Conservation (phyloP, 768 basidiomycete species). For the Leccinum truebloodii region DNA sequence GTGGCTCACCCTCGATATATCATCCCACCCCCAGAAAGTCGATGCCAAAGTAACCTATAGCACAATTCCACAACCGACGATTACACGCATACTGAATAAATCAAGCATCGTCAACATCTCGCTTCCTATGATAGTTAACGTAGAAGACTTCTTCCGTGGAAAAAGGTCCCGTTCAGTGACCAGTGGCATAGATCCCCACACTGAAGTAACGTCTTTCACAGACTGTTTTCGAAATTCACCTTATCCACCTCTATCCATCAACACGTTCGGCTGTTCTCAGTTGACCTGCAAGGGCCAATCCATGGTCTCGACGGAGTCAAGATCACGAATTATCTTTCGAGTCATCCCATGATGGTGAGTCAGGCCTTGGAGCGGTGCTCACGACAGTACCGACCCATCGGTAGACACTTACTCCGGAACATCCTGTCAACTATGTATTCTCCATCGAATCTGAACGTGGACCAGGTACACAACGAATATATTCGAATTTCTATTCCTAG, state of each 20-base stretch:
- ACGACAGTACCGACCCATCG: constrained; percentile 2
- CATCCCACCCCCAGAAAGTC: constrained; percentile 56
- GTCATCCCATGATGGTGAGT: constrained; percentile 52
- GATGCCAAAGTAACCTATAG: constrained; percentile 66
- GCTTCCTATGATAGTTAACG: constrained; percentile 88
- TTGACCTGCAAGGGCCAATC: constrained; percentile 49
- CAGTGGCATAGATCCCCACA: constrained; percentile 2
- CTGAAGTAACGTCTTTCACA: constrained; percentile 33
- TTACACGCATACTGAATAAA: constrained; percentile 54
- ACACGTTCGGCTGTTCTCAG: constrained; percentile 72
- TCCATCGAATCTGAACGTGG: constrained; percentile 65
- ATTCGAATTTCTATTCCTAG: constrained; percentile 7
- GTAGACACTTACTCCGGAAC: constrained; percentile 75
- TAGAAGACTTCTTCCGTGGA: constrained; percentile 95
- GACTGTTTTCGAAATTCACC: constrained; percentile 89
- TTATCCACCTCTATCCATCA: constrained; percentile 80
- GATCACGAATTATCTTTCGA: constrained; percentile 50
- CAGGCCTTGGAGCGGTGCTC: constrained; percentile 1
- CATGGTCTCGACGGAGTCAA: constrained; percentile 49
- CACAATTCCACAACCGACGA: constrained; percentile 51
- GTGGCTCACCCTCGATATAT: constrained; percentile 3
- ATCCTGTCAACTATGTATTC: constrained; percentile 80
- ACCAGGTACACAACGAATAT: constrained; percentile 44
- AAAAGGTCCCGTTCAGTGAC: constrained; percentile 50
- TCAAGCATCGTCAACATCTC: constrained; percentile 62